Base-by-base conservation (phyloP, 306 rosid genomes). In the Glycine tomentella region DNA sequence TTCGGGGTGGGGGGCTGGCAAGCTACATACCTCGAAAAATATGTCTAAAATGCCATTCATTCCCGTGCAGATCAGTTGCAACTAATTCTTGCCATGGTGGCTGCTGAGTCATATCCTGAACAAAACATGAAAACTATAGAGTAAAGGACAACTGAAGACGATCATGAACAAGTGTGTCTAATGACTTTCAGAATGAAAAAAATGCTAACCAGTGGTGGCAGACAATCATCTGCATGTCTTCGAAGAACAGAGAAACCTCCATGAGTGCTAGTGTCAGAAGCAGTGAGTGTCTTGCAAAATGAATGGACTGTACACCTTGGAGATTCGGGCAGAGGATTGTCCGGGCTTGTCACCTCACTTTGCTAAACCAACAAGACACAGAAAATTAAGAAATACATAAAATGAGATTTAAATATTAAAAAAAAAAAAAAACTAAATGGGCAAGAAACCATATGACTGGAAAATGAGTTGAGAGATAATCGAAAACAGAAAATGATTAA, bases 61-160 rank as follows among this genome's bases (percentile, higher is more conserved):
- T 90, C 64, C 95, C 91, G 76, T 93, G 99, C 87, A 95, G 85
- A 88, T 95, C 99, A 82, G 95, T 85, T 68, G 99, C 97, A 72
- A 93, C 93, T 88, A 95, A 86, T 83, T 95, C 99, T 88, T 95
- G 97, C 97, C 99, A 95, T 4, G 99, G 99, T 46, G 97, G 99
- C 87, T 92, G 99, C 88, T 95, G 99, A 66, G 97, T 86, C 99
- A 95, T 95, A 82, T 95, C 99, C 99, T 95, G 89, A 83, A 90
- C 79, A 75, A 75, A 74, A 61, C 15, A 76, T n/a, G 50, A 48
- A 11, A 77, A 57, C 77, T 63, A 9, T 48, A 67, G 68, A 75
- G 51, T 75, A 73, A 76, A 62, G 74, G 25, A 80, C 57, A 61
- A 48, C 44, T 45, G 3, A 46, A 44, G 4, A 15, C 44, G 42